Evolutionary conservation across 2,329 filamentous ascomycete species (phyloP).

Genomic region (Cadophora sp.): DNA sequence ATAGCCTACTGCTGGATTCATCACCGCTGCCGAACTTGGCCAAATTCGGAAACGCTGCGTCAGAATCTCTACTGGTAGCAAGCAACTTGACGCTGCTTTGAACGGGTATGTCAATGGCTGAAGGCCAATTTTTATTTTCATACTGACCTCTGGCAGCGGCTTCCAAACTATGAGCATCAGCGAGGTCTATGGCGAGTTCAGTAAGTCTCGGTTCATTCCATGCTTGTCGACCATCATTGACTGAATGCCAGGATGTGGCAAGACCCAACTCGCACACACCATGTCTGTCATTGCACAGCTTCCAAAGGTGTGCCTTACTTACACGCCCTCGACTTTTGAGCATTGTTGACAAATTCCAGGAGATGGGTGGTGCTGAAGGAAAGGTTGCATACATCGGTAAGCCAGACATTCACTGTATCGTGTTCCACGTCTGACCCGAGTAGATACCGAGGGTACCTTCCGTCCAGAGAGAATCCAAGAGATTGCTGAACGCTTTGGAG

Average conservation of each 20-base stretch:
- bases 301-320: constrained; percentile 48
- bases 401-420: neutral
- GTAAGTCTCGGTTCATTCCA: constrained; percentile 41
- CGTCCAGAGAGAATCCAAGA: constrained; percentile 70
- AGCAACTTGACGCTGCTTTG: constrained; percentile 69
- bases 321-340: neutral
- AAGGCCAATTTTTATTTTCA: too few relatives aligned
- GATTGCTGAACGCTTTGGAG: constrained; percentile 70
- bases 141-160: constrained; percentile 52
- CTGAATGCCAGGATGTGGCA: constrained; percentile 59
- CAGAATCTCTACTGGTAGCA: constrained; percentile 73
- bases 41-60: constrained; percentile 68
- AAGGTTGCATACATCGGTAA: constrained; percentile 72
- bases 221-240: neutral
- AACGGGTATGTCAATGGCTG: constrained; percentile 57
- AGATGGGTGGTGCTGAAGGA: constrained; percentile 70
- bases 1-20: constrained; percentile 66
- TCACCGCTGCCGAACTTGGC: constrained; percentile 69
- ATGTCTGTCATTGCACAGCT: constrained; percentile 68
- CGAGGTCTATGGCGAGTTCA: constrained; percentile 67
- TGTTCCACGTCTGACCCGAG: constrained; percentile 18
- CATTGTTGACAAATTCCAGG: constrained; percentile 43
- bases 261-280: constrained; percentile 73
- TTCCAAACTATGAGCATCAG: constrained; percentile 76
- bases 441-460: constrained; percentile 68